phyloP scores from a whole-genome alignment of 257 asterid species.

The Penstemon eatonii region DNA sequence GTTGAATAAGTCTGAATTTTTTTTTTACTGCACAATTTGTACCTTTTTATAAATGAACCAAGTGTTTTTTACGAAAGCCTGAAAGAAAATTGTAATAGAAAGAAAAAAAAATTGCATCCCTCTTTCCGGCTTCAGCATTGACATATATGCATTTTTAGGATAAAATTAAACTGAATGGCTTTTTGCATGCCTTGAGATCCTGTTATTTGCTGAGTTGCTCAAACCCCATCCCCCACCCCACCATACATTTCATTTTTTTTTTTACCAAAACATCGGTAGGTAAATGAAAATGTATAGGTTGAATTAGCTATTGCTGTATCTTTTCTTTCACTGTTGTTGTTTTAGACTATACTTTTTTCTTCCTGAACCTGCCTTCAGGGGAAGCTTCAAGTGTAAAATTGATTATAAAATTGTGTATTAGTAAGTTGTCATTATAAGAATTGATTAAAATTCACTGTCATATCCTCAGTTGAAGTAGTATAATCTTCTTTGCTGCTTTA shows the following conservation, averaged over 20 bases:
- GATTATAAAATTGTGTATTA: not conserved
- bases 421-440: not conserved
- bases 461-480: not conserved
- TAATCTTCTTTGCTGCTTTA: not conserved
- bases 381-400: not conserved
- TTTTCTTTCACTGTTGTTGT: not conserved
- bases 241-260: no score
- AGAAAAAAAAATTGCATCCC: not conserved
- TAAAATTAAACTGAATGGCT: no score
- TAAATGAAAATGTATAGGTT: not conserved
- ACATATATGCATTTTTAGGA: not conserved
- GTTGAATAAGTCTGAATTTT: not conserved
- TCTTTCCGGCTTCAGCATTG: not conserved
- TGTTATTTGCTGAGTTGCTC: no score
- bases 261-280: not conserved
- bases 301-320: not conserved
- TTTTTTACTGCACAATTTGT: not conserved
- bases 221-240: no score
- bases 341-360: not conserved
- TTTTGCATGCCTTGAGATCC: no score
- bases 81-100: slow-evolving; percentile 11
- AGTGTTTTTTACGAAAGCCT: not conserved
- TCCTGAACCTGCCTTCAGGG: not conserved
- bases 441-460: not conserved
- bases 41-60: slow-evolving; percentile 4